Percentiles rank a stretch among this genome's conserved stretches.
Evolutionary conservation across 202 grass and related monocot species (phyloP).

Genomic region (Dendrocalamus latiflorus): DNA sequence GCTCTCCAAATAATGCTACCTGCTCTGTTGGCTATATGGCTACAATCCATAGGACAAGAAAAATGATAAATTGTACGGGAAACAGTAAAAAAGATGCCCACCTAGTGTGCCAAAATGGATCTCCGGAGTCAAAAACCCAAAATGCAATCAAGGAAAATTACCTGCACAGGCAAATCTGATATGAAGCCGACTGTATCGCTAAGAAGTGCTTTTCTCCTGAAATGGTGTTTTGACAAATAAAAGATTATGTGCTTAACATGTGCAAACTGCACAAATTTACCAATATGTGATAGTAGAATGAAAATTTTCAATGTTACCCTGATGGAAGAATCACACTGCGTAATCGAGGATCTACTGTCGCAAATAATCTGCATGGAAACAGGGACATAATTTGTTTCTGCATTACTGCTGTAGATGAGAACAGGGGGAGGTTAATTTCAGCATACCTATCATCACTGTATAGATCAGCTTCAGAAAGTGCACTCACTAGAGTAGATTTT

Average conservation of each 20-base stretch:
- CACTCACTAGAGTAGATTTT: conserved; percentile 91
- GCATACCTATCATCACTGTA: conserved; percentile 88
- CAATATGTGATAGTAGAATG: conserved; percentile 23
- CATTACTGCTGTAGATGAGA: neutral
- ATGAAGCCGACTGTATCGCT: conserved; percentile 97
- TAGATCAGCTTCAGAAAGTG: conserved; percentile 76
- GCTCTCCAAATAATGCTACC: conserved; percentile 8
- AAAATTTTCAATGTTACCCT: conserved; percentile 48
- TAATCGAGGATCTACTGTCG: conserved; percentile 91
- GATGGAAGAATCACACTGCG: conserved; percentile 95
- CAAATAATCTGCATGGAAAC: conserved; percentile 72
- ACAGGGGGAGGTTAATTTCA: conserved; percentile 14
- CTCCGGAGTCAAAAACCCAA: neutral
- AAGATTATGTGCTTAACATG: conserved; percentile 15
- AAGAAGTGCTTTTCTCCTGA: too few relatives aligned
- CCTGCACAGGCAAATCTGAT: conserved; percentile 95
- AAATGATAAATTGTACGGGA: neutral
- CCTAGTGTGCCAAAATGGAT: neutral
- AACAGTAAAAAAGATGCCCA: neutral
- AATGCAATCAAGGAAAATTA: conserved; percentile 30
- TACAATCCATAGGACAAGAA: neutral
- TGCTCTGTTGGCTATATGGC: neutral
- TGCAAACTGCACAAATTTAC: neutral
- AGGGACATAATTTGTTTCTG: conserved; percentile 29
- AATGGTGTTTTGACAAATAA: conserved; percentile 34